These are phyloP conservation scores for Pinus taeda DNA, from an alignment of 75 land plant genomes.

Conservation along the genomic window DNA sequence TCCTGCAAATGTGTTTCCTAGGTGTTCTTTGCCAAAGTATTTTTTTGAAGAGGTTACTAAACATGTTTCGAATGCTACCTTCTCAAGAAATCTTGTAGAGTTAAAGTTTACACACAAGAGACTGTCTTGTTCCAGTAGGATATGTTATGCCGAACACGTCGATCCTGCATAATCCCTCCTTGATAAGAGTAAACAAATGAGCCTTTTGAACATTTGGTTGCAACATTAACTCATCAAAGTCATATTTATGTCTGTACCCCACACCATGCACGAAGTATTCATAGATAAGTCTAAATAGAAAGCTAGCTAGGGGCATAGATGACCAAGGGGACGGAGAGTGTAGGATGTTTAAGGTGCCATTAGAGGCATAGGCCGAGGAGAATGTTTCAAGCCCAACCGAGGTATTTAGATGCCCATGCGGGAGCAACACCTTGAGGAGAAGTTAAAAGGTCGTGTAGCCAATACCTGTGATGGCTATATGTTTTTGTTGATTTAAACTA, in stretches of 20 bases:
- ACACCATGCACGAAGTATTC: conserved; percentile 60
- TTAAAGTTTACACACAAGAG: conserved; percentile 90
- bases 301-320: too few relatives aligned
- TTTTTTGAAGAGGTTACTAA: conserved; percentile 81
- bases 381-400: too few relatives aligned
- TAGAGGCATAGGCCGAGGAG: too few relatives aligned
- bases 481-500: too few relatives aligned
- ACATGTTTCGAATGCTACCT: conserved; percentile 13
- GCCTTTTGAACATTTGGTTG: conserved; percentile 96
- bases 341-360: too few relatives aligned
- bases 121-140: conserved; percentile 17
- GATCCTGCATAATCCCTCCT: conserved; percentile 53
- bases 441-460: too few relatives aligned
- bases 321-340: too few relatives aligned
- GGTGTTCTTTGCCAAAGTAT: conserved; percentile 84
- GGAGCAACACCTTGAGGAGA: too few relatives aligned
- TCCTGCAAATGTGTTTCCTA: conserved; percentile 81
- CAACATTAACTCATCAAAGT: conserved; percentile 94
- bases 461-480: too few relatives aligned
- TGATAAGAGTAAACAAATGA: conserved; percentile 61
- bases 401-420: too few relatives aligned
- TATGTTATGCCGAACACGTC: conserved; percentile 87
- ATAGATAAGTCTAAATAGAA: too few relatives aligned
- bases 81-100: conserved; percentile 86
- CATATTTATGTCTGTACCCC: conserved; percentile 87